Base-by-base conservation (phyloP, 1,284 basidiomycete genomes). In the Ceratobasidium sp. region DNA sequence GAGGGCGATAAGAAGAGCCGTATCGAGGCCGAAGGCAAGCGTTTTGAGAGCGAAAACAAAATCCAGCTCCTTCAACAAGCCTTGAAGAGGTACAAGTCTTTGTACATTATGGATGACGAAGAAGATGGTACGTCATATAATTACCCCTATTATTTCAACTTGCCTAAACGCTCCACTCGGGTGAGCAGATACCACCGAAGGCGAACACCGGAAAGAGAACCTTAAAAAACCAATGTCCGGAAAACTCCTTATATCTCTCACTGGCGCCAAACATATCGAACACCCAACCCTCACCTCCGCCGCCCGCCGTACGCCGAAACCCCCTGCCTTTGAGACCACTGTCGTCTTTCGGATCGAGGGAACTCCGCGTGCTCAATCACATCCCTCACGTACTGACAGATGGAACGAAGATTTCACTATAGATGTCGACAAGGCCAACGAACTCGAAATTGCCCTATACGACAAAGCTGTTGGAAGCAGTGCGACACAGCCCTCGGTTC, bases 341-440 rank as follows among this genome's bases (percentile, higher is more conserved):
- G 93, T 98, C 57, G 93, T 94, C n/a, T 88, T 99, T 83, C 98
- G 98, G 79, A 93, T 99, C 21, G 97, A 99, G 84, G 96, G 97
- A 48, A 96, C 92, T 23, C 93, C 96, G 76, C 88, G 94, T 6
- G 96, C 94, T 8, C 89, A 92, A 72, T 97, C 97, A 0, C 95
- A 97, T 78, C 92, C 94, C 6, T 92, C 94, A 23, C 90, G 96
- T 75, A 97, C 91, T 58, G 97, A 99, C 81, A 89, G 92, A 59
- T 99, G 97, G 97, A 93, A 95, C 80, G 97, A 99, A 82, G 93
- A 95, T 74, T 98, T 99, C 76, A 94, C 97, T 81, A 94, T 99
- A 74, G 87, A 92, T 0, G 93, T 99, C 61, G 97, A 98, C 83
- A 98, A 98, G 81, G 96, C 96, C 41, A 98, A 97, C 80, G 97